Base-by-base conservation (phyloP, 179 eudicot genomes). In the Nepenthes alata region DNA sequence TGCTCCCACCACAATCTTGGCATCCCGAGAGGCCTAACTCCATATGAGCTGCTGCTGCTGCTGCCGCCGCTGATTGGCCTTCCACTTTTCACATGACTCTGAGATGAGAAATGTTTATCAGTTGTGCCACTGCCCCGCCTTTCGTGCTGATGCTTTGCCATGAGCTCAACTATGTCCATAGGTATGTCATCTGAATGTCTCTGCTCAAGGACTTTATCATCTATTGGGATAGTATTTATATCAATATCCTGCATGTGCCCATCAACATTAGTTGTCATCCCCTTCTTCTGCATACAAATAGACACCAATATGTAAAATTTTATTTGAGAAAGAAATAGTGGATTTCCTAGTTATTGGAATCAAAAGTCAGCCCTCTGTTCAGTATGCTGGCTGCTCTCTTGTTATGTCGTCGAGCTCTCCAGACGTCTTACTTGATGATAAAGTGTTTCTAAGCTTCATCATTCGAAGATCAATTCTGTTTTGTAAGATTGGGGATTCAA, bases 101-200 rank as follows among this genome's bases (percentile, higher is more conserved):
- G 52, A 11, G 16, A 37, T 25, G 53, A 1, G 45, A 41, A 41
- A 53, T 52, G 59, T 12, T 63, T 63, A 37, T 63, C 59, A 37
- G 35, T 55, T 13, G 4, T 16, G 35, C n/a, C 37, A 44, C 44
- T 49, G 44, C 67, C n/a, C 3, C 48, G 50, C 13, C 67, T 53
- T 54, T 54, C 67, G 13, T 53, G 59, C 59, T 63, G 67, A 54
- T 63, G 37, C 52, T 63, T 63, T 16, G 67, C 67, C 67, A 63
- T 37, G 47, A 63, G 67, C 49, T 63, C 67, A 39, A 54, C 67
- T 14, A 63, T 63, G 39, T 63, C 67, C 67, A 63, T 63, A 35
- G 59, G 67, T 16, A 63, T 44, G 59, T 63, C 67, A 38, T 63
- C 67, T 63, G 52, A 35, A 63, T 45, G 10, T 62, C 65, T 45